Percentiles rank a stretch among this genome's conserved stretches.
These are phyloP conservation scores for Pseudogymnoascus sp. DNA, from an alignment of 2,329 filamentous ascomycete species.

Conservation along the genomic window DNA sequence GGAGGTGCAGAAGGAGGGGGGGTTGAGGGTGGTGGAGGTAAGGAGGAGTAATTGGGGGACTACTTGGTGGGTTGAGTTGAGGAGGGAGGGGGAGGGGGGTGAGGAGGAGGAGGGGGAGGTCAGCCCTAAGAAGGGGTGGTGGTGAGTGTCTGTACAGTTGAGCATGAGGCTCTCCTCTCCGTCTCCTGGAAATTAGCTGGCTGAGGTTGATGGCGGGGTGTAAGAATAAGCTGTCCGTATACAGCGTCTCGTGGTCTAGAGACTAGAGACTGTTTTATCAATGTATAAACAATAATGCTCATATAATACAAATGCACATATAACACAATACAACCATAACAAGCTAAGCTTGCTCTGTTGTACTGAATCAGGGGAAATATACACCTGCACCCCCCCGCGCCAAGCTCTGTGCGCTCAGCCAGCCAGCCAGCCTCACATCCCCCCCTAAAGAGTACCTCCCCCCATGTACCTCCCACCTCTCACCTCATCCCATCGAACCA, in stretches of 20 bases:
- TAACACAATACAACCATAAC: too few relatives aligned
- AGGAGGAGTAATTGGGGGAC: slow-evolving; percentile 49
- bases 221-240: background rate
- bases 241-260: background rate
- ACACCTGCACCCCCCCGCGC: too few relatives aligned
- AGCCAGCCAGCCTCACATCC: background rate
- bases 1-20: slow-evolving; percentile 33
- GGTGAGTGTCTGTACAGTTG: background rate
- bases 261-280: background rate
- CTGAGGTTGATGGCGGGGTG: background rate
- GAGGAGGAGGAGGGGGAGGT: background rate
- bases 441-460: background rate
- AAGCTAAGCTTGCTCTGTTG: background rate
- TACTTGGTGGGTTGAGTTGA: slow-evolving; percentile 49
- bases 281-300: background rate
- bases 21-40: slow-evolving; percentile 48
- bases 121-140: background rate
- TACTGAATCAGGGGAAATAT: background rate
- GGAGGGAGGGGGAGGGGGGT: slow-evolving; percentile 12
- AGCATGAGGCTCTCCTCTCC: background rate
- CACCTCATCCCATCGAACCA: background rate
- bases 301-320: background rate
- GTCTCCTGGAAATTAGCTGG: too few relatives aligned
- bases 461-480: background rate
- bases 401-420: background rate